Evolutionary conservation across 192 early-diverging fungal genomes (phyloP).

Genomic region (Rhizophagus sp.): DNA sequence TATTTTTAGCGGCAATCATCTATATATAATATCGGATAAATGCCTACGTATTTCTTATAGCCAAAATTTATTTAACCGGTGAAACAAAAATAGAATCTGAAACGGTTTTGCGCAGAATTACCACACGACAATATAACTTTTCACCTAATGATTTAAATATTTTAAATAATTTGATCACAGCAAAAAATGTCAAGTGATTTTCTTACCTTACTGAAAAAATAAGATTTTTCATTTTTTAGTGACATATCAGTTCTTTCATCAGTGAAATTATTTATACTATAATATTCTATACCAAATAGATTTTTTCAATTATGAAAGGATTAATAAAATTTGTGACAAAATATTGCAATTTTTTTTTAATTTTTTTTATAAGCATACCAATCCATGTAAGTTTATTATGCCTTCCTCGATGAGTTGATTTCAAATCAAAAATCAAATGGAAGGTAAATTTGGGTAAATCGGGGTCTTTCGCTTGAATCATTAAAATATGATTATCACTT

Average conservation of each 20-base stretch:
- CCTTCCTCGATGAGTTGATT: conserved; percentile 38
- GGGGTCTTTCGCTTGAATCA: conserved; percentile 29
- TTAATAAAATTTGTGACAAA: background rate
- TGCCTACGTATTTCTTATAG: too few relatives aligned
- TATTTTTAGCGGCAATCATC: too few relatives aligned
- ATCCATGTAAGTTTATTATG: conserved; percentile 42
- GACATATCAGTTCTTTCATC: background rate
- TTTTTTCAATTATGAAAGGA: background rate
- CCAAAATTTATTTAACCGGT: too few relatives aligned
- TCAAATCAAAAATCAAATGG: conserved; percentile 32
- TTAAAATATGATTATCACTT: conserved; percentile 25
- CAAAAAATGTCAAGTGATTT: background rate
- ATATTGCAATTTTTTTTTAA: background rate
- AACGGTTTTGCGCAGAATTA: background rate
- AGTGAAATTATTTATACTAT: conserved; percentile 17
- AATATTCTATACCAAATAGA: conserved; percentile 10
- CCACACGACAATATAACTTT: background rate
- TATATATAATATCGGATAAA: too few relatives aligned
- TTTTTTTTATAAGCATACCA: background rate
- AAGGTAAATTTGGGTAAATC: conserved; percentile 31
- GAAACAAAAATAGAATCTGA: too few relatives aligned
- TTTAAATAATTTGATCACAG: background rate
- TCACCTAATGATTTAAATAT: background rate
- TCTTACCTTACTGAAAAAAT: conserved; percentile 26
- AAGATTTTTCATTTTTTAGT: conserved; percentile 15